phyloP scores from a whole-genome alignment of 2,329 filamentous ascomycete genomes.

The Trichoderma atrobrunneum region DNA sequence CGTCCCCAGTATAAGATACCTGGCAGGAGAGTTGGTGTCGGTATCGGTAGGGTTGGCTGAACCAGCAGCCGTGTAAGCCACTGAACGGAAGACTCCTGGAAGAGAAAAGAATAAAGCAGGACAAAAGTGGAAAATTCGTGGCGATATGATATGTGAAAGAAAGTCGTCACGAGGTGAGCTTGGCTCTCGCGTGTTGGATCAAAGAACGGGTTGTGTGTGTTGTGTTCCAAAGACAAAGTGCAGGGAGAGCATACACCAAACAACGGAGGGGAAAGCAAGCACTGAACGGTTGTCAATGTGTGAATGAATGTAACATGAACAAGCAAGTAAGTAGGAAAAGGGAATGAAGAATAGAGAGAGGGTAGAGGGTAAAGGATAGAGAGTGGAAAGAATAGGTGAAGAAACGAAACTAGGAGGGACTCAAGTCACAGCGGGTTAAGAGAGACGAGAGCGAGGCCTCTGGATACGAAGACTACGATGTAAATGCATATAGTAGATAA shows the following conservation, averaged over 20 bases:
- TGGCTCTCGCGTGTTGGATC: neutral
- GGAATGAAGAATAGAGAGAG: neutral
- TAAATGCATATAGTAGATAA: neutral
- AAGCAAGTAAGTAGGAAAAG: neutral
- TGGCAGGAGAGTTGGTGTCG: neutral
- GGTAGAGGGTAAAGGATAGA: neutral
- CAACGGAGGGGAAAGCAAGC: neutral
- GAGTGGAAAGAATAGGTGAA: neutral
- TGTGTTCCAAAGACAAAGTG: conserved; percentile 5
- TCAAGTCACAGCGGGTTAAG: conserved; percentile 1
- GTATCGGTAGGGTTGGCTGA: neutral
- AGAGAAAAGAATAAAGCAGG: neutral
- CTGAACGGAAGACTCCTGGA: neutral
- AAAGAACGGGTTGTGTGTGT: conserved; percentile 10
- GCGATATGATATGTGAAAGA: neutral
- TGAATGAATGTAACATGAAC: conserved; percentile 13
- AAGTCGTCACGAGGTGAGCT: neutral
- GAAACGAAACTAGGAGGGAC: neutral
- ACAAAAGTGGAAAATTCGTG: neutral
- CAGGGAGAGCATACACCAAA: neutral
- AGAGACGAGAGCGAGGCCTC: neutral
- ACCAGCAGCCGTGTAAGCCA: neutral
- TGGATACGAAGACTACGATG: neutral
- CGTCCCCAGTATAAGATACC: neutral
- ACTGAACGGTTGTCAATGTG: neutral